Evolutionary conservation across 768 basidiomycete genomes (phyloP).

Genomic region (Pisolithus microcarpus): DNA sequence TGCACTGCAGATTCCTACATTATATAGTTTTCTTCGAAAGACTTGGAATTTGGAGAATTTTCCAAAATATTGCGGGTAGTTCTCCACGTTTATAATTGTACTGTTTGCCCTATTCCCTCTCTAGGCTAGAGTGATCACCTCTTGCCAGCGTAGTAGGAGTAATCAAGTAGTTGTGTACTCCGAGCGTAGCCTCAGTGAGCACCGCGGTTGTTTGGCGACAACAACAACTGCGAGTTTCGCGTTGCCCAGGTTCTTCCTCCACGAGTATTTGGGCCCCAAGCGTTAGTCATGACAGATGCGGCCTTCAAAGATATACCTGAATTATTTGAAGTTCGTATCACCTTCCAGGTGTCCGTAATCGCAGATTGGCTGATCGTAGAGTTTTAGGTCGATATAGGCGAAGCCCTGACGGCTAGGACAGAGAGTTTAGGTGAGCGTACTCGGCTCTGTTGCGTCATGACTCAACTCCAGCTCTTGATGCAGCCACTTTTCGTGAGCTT

Average conservation of each 20-base stretch:
- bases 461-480: constrained; percentile 6
- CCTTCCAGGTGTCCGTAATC: background rate
- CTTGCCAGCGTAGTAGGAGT: background rate
- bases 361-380: constrained; percentile 1
- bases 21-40: no score
- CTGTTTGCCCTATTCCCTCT: no score
- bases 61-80: no score
- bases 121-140: no score
- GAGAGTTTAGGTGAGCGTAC: constrained; percentile 75
- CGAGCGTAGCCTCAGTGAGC: background rate
- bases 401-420: constrained; percentile 82
- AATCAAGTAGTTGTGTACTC: background rate
- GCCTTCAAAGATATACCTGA: constrained; percentile 93
- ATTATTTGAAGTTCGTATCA: constrained; percentile 74
- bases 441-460: no score
- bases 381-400: constrained; percentile 77
- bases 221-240: constrained; percentile 10
- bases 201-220: constrained; percentile 22
- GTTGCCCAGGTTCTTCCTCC: constrained; percentile 1
- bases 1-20: no score
- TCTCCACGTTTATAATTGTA: no score
- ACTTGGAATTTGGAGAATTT: no score
- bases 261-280: background rate
- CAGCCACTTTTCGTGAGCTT: constrained; percentile 93
- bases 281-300: constrained; percentile 51